These are phyloP conservation scores for Phoma herbarum DNA, from an alignment of 2,329 filamentous ascomycete genomes.

Conservation along the genomic window DNA sequence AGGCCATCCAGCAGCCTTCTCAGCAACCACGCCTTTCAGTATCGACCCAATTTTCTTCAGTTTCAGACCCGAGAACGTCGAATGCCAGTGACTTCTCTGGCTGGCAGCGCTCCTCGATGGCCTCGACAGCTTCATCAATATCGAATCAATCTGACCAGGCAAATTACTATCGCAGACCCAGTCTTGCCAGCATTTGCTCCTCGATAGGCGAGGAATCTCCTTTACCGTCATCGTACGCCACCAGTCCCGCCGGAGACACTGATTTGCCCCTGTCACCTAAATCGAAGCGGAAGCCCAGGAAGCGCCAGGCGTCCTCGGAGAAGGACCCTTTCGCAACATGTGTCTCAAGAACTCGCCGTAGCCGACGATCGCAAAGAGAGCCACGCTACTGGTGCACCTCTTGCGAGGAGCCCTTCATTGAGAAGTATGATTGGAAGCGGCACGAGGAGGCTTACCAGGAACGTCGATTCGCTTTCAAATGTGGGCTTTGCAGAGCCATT, in stretches of 20 bases:
- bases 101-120: conserved; percentile 30
- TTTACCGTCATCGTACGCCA: conserved; percentile 2
- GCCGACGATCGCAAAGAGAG: conserved; percentile 30
- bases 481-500: conserved; percentile 69
- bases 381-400: conserved; percentile 52
- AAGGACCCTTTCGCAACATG: conserved; percentile 44
- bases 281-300: conserved; percentile 11
- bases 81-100: conserved; percentile 32
- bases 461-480: conserved; percentile 70
- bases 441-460: conserved; percentile 75
- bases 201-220: conserved; percentile 13
- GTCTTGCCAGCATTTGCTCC: conserved; percentile 22
- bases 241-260: conserved; percentile 14
- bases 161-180: conserved; percentile 23
- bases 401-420: conserved; percentile 68
- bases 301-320: conserved; percentile 21
- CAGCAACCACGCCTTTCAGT: conserved; percentile 29
- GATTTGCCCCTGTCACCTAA: background rate
- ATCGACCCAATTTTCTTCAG: conserved; percentile 33
- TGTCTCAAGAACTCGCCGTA: conserved; percentile 35
- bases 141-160: conserved; percentile 30
- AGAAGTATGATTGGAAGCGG: conserved; percentile 73
- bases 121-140: conserved; percentile 36
- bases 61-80: conserved; percentile 30
- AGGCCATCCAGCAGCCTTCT: conserved; percentile 12